Evolutionary conservation across 192 early-diverging fungal species (phyloP), one percentile per base, ranked within the genome.

Genomic region (Coemansia asiatica): DNA sequence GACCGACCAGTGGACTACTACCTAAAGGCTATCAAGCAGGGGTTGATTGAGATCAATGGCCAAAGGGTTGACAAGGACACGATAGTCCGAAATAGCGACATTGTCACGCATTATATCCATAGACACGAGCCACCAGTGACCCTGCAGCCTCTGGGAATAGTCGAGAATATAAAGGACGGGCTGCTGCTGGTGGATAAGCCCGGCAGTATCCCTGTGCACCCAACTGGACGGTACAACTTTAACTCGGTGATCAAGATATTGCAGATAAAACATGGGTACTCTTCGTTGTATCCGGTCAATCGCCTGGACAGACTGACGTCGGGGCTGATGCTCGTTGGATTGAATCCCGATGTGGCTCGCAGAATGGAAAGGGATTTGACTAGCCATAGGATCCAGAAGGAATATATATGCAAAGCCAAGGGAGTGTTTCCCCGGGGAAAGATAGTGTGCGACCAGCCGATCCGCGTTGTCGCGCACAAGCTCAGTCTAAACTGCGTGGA

Each of bases 101-200:
- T 93, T 7, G 82, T 98, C 36, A 83, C 82, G 6, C 94, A 96
- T 68, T 75, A 84, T 18, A 90, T 92, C 27, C 97, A 98, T 79
- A 88, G 97, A 0, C 97, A 98, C 73, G 97, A 98, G 75, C 97
- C 97, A 6, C 95, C 95, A 10, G 89, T 96, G 0, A 86, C 89
- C 18, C 83, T 82, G 16, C 48, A 79, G 23, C 57, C 82, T 3
- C 81, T 96, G 31, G 74, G 80, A 8, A 85, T 98, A 13, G 86
- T 97, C 0, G 49, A 76, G 27, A 54, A 81, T 16, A 69, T 85
- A 26, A 85, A 88, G 12, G 81, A 90, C 25, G 83, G 89, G 4
- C 61, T 90, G n/a, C 81, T 95, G 60, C 86, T 96, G 19, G 84
- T 98, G 9, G 86, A 93, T 73, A 98, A 98, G 76, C 97, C 97